Evolutionary conservation across 108 stramenopile genomes (phyloP), one percentile per base, ranked within the genome.

Genomic region (Nitzschia sp.): DNA sequence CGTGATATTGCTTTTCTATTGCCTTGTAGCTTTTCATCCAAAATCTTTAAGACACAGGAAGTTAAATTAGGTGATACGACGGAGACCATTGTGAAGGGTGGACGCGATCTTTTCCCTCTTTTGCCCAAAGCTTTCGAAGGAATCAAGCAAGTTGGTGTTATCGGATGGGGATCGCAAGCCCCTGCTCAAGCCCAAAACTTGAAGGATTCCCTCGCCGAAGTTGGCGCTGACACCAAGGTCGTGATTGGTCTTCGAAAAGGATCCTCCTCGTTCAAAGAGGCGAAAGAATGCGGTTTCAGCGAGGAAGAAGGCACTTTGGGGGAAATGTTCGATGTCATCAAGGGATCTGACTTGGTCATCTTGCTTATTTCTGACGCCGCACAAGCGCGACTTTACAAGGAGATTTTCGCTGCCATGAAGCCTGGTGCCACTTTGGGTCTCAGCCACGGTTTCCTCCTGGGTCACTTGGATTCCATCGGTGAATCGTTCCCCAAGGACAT

Each of bases 151-250:
- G 90, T 98, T 71, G 98, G 98, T 48, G 95, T 97, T 32, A 97
- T 98, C 65, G 98, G 98, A 62, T 98, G 98, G 98, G 98, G 98
- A 56, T 97, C 97, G 24, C 98, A 98, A 69, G 98, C 97, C 29
- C 98, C 98, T 34, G 98, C 98, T 34, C 98, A 98, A 83, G 98
- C 94, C 32, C 96, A 97, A 70, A 98, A 98, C 85, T 75, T 98
- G 68, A 70, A 82, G 54, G 98, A 98, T 55, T 95, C 98, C 23
- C 69, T 98, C 19, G 70, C 76, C 1, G 91, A 88, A 68, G 85
- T 73, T 46, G 95, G 91, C 48, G 78, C 94, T 48, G 92, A 91
- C 71, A 90, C 90, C 66, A 84, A 82, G 64, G 97, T 98, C 9
- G 78, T 88, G 55, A 95, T 98, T 74, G 98, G 98, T 51, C 94